Percentiles rank a stretch among this genome's conserved stretches.
These are phyloP conservation scores for Neobulgaria alba DNA, from an alignment of 2,329 filamentous ascomycete genomes.

Conservation along the genomic window DNA sequence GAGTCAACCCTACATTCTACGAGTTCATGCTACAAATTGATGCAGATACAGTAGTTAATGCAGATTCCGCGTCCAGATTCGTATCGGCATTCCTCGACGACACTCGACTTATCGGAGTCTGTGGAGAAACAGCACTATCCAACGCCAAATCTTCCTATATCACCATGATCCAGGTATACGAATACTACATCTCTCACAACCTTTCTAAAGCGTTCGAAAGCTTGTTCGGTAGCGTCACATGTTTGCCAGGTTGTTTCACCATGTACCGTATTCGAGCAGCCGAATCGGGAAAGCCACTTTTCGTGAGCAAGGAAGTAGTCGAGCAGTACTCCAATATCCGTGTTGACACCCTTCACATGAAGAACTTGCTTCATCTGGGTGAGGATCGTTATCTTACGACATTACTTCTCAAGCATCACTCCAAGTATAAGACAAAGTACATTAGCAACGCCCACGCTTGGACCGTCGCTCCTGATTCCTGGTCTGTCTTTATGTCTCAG, in stretches of 20 bases:
- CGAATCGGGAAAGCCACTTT: constrained; percentile 89
- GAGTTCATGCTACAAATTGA: constrained; percentile 96
- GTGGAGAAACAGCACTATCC: constrained; percentile 86
- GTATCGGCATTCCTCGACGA: constrained; percentile 86
- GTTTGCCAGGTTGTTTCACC: constrained; percentile 95
- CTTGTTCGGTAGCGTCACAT: constrained; percentile 94
- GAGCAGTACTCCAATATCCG: constrained; percentile 85
- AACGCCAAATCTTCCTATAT: constrained; percentile 91
- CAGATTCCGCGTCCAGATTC: constrained; percentile 85
- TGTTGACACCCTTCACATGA: constrained; percentile 97
- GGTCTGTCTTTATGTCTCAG: constrained; percentile 91
- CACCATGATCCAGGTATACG: constrained; percentile 99
- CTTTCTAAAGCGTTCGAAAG: constrained; percentile 94
- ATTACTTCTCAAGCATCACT: constrained; percentile 82
- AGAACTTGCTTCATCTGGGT: constrained; percentile 92
- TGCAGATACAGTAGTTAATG: constrained; percentile 88
- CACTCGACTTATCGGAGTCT: constrained; percentile 85
- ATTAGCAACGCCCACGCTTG: constrained; percentile 86
- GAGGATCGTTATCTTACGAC: constrained; percentile 98
- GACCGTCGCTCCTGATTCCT: constrained; percentile 94
- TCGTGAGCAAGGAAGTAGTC: constrained; percentile 87
- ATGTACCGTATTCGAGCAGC: constrained; percentile 97
- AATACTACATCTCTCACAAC: constrained; percentile 99
- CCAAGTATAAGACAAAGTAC: constrained; percentile 97
- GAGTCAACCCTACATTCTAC: constrained; percentile 97